Evolutionary conservation across 805 yeast species (phyloP).

Genomic region (Zygotorulaspora danielsina): DNA sequence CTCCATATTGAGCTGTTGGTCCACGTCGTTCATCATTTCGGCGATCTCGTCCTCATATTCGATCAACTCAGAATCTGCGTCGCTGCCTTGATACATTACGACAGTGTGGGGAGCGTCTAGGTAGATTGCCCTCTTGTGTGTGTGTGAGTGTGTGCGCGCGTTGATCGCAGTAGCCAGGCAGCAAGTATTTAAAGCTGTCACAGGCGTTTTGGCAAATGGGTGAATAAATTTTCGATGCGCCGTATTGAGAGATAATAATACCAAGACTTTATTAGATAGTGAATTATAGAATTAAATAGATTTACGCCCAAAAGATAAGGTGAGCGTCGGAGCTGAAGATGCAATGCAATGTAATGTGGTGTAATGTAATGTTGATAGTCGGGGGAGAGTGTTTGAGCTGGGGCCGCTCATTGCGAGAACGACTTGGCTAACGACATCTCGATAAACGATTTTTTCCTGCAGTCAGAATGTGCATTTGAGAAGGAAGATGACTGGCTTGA

Average conservation of each 20-base stretch:
- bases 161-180: no score
- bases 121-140: no score
- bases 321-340: no score
- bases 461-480: conserved; percentile 2
- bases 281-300: no score
- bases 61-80: conserved; percentile 1
- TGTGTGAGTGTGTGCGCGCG: no score
- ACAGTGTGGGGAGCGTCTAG: no score
- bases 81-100: conserved; percentile 2
- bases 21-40: background rate
- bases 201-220: no score
- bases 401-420: conserved; percentile 12
- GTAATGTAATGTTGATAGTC: no score
- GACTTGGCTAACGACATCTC: conserved; percentile 23
- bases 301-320: no score
- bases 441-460: conserved; percentile 23
- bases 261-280: background rate
- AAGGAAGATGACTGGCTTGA: background rate
- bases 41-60: conserved; percentile 2
- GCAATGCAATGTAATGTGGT: conserved; percentile 14
- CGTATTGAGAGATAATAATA: background rate
- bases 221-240: conserved; percentile 1
- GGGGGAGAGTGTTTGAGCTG: no score
- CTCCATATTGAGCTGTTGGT: conserved; percentile 1
- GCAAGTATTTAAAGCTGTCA: no score